A percentile compares a stretch with the other conserved stretches of the same genome.
Conservation (phyloP, 805 yeast species). For the Candida chilensis region DNA sequence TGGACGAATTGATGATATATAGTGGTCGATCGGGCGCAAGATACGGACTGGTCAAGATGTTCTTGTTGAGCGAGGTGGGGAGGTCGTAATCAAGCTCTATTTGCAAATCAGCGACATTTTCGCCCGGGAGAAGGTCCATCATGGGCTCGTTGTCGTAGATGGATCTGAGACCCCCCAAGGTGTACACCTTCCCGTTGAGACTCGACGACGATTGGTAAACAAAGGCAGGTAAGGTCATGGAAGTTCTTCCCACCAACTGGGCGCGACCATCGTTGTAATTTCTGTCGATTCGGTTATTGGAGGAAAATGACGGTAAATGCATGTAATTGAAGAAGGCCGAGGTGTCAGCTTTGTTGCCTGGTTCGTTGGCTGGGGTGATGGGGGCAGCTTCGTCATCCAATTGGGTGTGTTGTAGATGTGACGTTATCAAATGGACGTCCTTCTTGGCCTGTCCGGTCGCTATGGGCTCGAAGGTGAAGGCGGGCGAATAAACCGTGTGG, state of each 20-base stretch:
- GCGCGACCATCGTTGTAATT: neutral
- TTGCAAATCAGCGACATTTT: too few relatives aligned
- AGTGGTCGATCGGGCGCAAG: neutral
- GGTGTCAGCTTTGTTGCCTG: neutral
- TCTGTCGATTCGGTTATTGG: neutral
- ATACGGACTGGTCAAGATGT: neutral
- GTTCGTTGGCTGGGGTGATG: neutral
- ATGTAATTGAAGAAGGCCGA: constrained; percentile 1
- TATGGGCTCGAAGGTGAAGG: neutral
- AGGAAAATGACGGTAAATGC: neutral
- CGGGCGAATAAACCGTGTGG: neutral
- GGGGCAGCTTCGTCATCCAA: neutral
- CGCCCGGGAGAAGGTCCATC: too few relatives aligned
- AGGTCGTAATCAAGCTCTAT: too few relatives aligned
- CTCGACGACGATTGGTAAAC: constrained; percentile 32
- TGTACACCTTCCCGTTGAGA: constrained; percentile 22
- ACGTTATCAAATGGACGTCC: too few relatives aligned
- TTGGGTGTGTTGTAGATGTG: neutral
- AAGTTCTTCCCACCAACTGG: constrained; percentile 5
- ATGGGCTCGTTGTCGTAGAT: too few relatives aligned
- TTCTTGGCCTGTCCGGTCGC: neutral
- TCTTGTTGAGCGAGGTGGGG: too few relatives aligned
- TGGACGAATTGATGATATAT: constrained; percentile 12
- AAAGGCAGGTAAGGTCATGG: constrained; percentile 24
- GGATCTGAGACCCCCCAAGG: constrained; percentile 37